Evolutionary conservation across 805 yeast genomes (phyloP), one percentile per base, ranked within the genome.

Genomic region (Maudiozyma turicensis): DNA sequence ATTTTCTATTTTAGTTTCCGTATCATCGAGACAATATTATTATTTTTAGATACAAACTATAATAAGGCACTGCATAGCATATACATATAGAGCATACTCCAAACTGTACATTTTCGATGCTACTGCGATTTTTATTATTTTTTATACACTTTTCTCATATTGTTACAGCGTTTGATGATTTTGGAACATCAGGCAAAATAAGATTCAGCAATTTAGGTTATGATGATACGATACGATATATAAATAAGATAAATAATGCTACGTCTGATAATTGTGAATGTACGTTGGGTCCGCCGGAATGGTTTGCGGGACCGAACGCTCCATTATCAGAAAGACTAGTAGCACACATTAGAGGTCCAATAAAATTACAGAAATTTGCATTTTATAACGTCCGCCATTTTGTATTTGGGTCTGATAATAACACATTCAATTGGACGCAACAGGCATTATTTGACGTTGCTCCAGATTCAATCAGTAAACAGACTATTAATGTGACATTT

Each of bases 301-400:
- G 59, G 57, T 60, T 60, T 43, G 61, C 71, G 8, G 89, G 89
- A 20, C 42, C 78, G 5, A 81, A 80, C 58, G 69, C 86, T 9
- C 90, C 90, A 1, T 55, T 82, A 30, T 67, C 80, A 55, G 80
- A 72, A 48, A 85, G 78, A 53, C 69, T 84, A 8, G 78, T 86
- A 1, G 87, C 84, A 8, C 89, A 84, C 60, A 75, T 84, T 60
- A 74, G 89, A 64, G 90, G 90, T 14, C 90, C 90, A 3, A 63
- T 83, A 51, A 64, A 70, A 7, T 69, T 84, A 55, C 67, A 66
- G 49, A 70, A 75, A 54, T 84, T 82, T 61, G 89, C 80, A 3
- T 78, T 68, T 55, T 84, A 80, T 59, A 71, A 71, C 15, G 55
- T 80, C 9, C 69, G 68, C 2, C 56, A 64, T 38, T 79, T 68